These are phyloP conservation scores for Salix udensis DNA, from an alignment of 345 rosid species.

Conservation along the genomic window DNA sequence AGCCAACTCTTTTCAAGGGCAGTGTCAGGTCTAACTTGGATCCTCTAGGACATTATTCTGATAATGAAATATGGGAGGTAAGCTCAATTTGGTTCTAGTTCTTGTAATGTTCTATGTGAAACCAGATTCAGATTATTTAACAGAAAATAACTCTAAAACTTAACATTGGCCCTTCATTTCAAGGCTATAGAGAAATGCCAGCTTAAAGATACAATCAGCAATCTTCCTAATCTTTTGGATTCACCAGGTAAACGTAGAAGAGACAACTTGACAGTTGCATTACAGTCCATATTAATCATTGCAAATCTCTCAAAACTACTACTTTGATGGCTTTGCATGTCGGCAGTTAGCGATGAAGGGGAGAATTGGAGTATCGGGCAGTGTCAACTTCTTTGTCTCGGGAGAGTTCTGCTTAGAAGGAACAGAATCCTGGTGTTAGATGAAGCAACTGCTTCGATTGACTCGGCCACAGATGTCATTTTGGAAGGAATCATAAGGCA, in stretches of 20 bases:
- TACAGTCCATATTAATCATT: background rate
- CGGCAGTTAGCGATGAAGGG: slow-evolving; percentile 18
- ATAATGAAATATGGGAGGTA: slow-evolving; percentile 74
- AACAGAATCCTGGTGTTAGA: slow-evolving; percentile 23
- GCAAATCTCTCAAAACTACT: background rate
- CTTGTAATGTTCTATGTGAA: background rate
- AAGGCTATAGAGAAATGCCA: slow-evolving; percentile 14
- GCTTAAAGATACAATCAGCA: slow-evolving; percentile 6
- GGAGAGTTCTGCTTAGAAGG: slow-evolving; percentile 21
- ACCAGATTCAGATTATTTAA: too few species aligned
- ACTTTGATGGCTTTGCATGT: background rate
- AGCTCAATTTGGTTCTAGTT: slow-evolving; percentile 1
- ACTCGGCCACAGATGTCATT: slow-evolving; percentile 27
- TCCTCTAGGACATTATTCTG: slow-evolving; percentile 66
- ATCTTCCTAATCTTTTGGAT: slow-evolving; percentile 4
- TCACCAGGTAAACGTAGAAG: background rate
- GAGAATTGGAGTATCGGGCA: slow-evolving; percentile 31
- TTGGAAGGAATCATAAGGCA: slow-evolving; percentile 21
- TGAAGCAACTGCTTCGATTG: slow-evolving; percentile 32
- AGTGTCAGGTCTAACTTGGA: slow-evolving; percentile 73
- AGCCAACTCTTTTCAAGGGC: slow-evolving; percentile 77
- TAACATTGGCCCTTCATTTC: background rate
- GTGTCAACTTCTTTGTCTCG: slow-evolving; percentile 27
- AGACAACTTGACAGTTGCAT: background rate
- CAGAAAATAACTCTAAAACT: background rate